Percentiles rank a stretch among this genome's conserved stretches.
These are phyloP conservation scores for Recurvomyces mirabilis DNA, from an alignment of 495 filamentous ascomycete genomes.

Conservation along the genomic window DNA sequence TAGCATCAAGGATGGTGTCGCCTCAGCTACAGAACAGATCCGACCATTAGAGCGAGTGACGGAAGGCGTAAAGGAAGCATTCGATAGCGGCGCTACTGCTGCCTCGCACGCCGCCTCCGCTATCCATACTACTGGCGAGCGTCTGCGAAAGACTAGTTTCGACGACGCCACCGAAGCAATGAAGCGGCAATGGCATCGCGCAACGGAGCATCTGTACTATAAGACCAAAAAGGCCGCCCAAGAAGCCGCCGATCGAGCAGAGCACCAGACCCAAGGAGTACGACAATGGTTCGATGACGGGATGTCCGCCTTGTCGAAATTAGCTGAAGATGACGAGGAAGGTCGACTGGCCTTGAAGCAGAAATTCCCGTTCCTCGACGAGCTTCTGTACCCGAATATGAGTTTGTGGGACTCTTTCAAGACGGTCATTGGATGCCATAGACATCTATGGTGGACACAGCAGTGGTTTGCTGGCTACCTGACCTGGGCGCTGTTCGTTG, in stretches of 20 bases:
- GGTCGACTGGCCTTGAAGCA: neutral
- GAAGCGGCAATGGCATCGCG: no score
- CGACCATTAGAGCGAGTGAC: no score
- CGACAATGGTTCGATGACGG: no score
- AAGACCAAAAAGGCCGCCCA: neutral
- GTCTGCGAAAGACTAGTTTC: no score
- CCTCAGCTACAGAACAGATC: no score
- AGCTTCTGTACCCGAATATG: neutral
- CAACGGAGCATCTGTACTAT: neutral
- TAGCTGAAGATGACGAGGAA: neutral
- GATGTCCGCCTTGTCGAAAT: neutral
- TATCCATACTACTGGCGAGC: no score
- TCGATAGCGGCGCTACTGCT: no score
- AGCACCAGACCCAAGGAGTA: no score
- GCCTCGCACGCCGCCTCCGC: no score
- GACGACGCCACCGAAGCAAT: no score
- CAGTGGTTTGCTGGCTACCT: slow-evolving; percentile 12
- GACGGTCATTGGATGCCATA: neutral
- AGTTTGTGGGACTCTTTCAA: slow-evolving; percentile 11
- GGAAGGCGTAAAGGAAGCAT: no score
- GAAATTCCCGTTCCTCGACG: neutral
- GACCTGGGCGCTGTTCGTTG: slow-evolving; percentile 11
- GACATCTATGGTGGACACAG: slow-evolving; percentile 11
- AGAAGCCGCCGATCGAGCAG: neutral
- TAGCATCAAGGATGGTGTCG: no score